Base-by-base conservation (phyloP, 192 early-diverging fungal species). In the Diversispora epigaea region DNA sequence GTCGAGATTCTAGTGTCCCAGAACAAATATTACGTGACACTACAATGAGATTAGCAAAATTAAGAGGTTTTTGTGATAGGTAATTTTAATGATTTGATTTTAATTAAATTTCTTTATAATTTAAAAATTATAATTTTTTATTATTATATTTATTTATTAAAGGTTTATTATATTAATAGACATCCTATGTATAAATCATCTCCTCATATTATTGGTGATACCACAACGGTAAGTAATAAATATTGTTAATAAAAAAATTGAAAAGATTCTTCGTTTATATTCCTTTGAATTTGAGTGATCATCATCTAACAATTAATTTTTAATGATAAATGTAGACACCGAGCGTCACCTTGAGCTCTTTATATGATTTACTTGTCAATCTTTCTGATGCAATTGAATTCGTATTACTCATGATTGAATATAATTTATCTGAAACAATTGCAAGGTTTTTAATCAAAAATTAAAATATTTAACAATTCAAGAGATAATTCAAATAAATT, bases 311-410 rank as follows among this genome's bases (percentile, higher is more conserved):
- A 32, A 32, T 32, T n/a, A 64, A n/a, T 17, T 15, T 63, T 3
- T 22, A 25, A 41, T 41, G 43, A 41, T 44, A 3, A n/a, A 44
- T 40, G 7, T 64, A 64, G 62, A 5, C 62, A 41, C 65, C 45
- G 17, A 45, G 9, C 41, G 40, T 21, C 41, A 25, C 52, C 9
- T 41, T 75, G 40, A 66, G 7, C 40, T 19, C 17, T 65, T 55
- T 63, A 50, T 75, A 75, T 25, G 73, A 75, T 44, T 50, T 65
- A 12, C 47, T 61, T 15, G 58, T 60, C 15, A 75, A 22, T 6
- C 25, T 54, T 4, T 21, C 73, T 14, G 73, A 75, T 75, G 63
- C 73, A n/a, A 62, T 75, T 41, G 47, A 22, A 4, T 75, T 75
- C 11, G 55, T 75, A 14, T 40, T 63, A 41, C 22, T 75, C 4